Percentiles rank a stretch among this genome's conserved stretches.
Evolutionary conservation across 1,284 basidiomycete species (phyloP).

Genomic region (Athelia psychrophila): DNA sequence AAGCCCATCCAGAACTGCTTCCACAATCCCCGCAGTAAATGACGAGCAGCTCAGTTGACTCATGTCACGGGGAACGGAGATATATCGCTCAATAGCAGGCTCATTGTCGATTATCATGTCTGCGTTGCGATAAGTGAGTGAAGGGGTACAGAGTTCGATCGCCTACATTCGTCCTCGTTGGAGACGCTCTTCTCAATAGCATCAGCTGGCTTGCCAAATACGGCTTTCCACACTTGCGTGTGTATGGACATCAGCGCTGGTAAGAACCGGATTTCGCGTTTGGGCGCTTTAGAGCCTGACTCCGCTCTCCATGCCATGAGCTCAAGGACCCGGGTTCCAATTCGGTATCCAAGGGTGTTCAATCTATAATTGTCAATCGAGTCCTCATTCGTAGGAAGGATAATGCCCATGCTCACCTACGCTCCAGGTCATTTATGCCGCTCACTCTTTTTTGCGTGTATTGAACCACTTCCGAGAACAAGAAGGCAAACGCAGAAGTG

Average conservation of each 20-base stretch:
- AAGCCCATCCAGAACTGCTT: conserved; percentile 93
- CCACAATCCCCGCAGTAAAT: conserved; percentile 95
- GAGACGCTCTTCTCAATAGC: conserved; percentile 95
- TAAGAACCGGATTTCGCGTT: conserved; percentile 85
- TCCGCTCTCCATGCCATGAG: conserved; percentile 75
- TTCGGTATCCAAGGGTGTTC: conserved; percentile 87
- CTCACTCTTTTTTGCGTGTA: conserved; percentile 95
- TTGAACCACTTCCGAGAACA: conserved; percentile 90
- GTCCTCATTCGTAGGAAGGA: conserved; percentile 7
- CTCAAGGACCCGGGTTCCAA: conserved; percentile 81
- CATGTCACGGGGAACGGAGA: conserved; percentile 94
- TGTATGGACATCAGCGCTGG: conserved; percentile 90
- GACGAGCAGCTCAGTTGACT: conserved; percentile 93
- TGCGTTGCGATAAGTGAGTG: conserved; percentile 27
- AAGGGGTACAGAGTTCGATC: conserved; percentile 4
- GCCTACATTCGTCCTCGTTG: conserved; percentile 91
- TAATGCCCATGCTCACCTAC: conserved; percentile 44
- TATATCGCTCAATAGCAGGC: conserved; percentile 86
- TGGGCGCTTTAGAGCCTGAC: conserved; percentile 73
- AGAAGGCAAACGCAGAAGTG: conserved; percentile 79
- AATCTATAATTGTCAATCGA: conserved; percentile 48
- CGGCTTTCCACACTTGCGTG: conserved; percentile 91
- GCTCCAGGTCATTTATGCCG: conserved; percentile 93
- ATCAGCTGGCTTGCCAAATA: conserved; percentile 93
- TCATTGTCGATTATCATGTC: conserved; percentile 99